Conservation (phyloP, 495 filamentous ascomycete species). For the Podospora pseudocomata region DNA sequence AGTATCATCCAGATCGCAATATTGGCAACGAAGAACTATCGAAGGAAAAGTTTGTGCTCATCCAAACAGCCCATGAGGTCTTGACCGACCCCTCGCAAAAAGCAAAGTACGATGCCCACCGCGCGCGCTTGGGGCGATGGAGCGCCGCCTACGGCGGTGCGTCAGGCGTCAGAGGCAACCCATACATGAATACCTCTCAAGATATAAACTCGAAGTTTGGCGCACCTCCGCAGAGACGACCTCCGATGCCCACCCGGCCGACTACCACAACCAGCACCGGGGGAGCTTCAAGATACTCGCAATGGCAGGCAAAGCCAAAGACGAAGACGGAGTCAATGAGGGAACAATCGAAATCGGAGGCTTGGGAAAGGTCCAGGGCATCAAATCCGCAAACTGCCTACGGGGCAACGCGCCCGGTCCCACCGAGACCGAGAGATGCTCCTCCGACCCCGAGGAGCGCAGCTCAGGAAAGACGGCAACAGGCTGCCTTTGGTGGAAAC, state of each 20-base stretch:
- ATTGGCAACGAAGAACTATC: conserved; percentile 74
- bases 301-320: conserved; percentile 40
- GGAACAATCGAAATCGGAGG: conserved; percentile 58
- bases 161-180: conserved; percentile 50
- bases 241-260: conserved; percentile 35
- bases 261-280: conserved; percentile 14
- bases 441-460: conserved; percentile 39
- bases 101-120: conserved; percentile 72
- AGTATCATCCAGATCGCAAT: conserved; percentile 88
- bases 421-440: conserved; percentile 8
- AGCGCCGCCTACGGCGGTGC: conserved; percentile 37
- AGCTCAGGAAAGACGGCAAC: conserved; percentile 40
- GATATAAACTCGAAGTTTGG: conserved; percentile 31
- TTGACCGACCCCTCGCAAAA: conserved; percentile 64
- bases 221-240: conserved; percentile 47
- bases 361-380: conserved; percentile 64
- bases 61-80: conserved; percentile 82
- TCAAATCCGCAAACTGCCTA: conserved; percentile 23
- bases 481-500: conserved; percentile 43
- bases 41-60: conserved; percentile 75
- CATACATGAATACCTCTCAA: conserved; percentile 45
- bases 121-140: conserved; percentile 29
- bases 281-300: conserved; percentile 21
- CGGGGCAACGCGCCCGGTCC: conserved; percentile 12
- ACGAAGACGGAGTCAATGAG: conserved; percentile 56